A percentile compares a stretch with the other conserved stretches of the same genome.
Conservation (phyloP, 345 rosid species). For the Citropsis articulata region DNA sequence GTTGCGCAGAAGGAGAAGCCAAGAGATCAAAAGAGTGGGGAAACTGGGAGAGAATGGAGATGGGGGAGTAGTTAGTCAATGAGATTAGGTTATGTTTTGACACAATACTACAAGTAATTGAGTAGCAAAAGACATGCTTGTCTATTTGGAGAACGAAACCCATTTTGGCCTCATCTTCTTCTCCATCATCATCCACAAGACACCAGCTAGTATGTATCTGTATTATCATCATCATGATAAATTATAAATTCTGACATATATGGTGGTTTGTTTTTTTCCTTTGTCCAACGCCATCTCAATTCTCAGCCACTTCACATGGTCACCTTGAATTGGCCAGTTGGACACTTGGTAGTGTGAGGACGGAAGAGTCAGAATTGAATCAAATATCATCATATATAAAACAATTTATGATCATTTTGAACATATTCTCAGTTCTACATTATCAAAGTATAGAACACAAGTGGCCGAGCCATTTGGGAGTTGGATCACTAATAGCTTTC, state of each 20-base stretch:
- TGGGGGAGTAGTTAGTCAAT: constrained; percentile 21
- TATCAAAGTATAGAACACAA: constrained; percentile 17
- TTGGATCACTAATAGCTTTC: constrained; percentile 30
- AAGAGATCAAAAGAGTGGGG: constrained; percentile 17
- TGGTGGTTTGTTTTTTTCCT: constrained; percentile 16
- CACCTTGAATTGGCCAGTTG: constrained; percentile 16
- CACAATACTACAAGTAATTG: constrained; percentile 38
- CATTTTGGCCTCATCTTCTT: constrained; percentile 34
- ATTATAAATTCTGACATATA: background rate
- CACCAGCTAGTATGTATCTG: background rate
- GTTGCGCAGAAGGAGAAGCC: constrained; percentile 9
- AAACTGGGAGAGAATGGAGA: background rate
- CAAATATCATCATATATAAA: background rate
- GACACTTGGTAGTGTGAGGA: constrained; percentile 1
- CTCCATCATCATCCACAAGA: constrained; percentile 20
- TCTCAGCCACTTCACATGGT: constrained; percentile 32
- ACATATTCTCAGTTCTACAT: background rate
- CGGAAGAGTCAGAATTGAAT: background rate
- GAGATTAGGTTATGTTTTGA: constrained; percentile 34
- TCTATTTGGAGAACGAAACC: constrained; percentile 32
- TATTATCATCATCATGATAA: constrained; percentile 7
- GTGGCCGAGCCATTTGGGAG: constrained; percentile 17
- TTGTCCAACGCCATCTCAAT: constrained; percentile 19
- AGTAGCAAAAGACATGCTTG: constrained; percentile 33
- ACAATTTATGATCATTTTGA: background rate